phyloP scores from a whole-genome alignment of 352 stramenopile genomes.

The Phytophthora idaei region DNA sequence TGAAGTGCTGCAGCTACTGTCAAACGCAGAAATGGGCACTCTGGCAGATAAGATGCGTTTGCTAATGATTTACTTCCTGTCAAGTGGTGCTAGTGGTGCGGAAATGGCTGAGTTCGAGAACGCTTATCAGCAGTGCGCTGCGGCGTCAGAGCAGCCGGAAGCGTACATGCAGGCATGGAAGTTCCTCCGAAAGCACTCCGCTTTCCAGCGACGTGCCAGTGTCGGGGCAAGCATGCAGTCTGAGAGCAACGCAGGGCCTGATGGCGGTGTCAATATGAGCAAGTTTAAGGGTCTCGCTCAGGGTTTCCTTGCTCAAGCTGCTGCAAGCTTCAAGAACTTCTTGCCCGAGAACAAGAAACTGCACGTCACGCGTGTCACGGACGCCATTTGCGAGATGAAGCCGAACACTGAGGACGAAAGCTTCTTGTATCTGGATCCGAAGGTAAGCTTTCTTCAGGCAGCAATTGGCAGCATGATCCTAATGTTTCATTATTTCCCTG shows the following conservation, averaged over 20 bases:
- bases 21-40: constrained; percentile 65
- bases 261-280: constrained; percentile 67
- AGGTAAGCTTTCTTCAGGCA: constrained; percentile 38
- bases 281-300: constrained; percentile 88
- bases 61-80: constrained; percentile 90
- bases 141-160: constrained; percentile 40
- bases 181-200: constrained; percentile 83
- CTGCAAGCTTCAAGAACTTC: constrained; percentile 88
- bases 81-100: constrained; percentile 62
- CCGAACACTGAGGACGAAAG: constrained; percentile 84
- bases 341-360: constrained; percentile 89
- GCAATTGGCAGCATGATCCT: background rate
- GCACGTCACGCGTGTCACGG: constrained; percentile 79
- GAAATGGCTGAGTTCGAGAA: constrained; percentile 84
- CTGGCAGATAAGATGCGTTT: constrained; percentile 83
- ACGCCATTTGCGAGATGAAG: constrained; percentile 84
- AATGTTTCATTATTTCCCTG: background rate
- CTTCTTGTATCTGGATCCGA: constrained; percentile 88
- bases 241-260: constrained; percentile 29
- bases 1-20: constrained; percentile 75
- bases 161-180: constrained; percentile 68
- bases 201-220: constrained; percentile 81
- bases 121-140: constrained; percentile 65
- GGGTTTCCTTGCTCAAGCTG: constrained; percentile 79
- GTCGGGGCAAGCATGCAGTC: constrained; percentile 57